These are phyloP conservation scores for Aureobasidium sp. DNA, from an alignment of 2,329 filamentous ascomycete genomes.

Conservation along the genomic window DNA sequence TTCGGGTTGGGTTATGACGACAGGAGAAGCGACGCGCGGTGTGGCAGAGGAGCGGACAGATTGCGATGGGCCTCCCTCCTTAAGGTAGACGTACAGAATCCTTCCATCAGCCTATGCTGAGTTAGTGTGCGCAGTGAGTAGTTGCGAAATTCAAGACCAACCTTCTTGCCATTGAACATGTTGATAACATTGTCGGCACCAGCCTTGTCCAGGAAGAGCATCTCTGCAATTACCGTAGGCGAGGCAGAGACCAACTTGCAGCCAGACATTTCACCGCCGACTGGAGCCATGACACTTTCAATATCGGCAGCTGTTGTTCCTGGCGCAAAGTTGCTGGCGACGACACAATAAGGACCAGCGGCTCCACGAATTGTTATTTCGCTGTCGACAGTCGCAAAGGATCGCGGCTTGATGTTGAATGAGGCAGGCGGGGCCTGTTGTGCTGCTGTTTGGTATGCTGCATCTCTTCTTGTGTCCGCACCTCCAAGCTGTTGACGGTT, in stretches of 20 bases:
- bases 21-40: constrained; percentile 4
- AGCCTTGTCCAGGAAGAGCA: constrained; percentile 63
- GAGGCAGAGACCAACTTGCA: constrained; percentile 60
- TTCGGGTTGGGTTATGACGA: neutral
- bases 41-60: constrained; percentile 14
- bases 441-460: constrained; percentile 2
- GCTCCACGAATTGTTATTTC: constrained; percentile 64
- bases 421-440: constrained; percentile 11
- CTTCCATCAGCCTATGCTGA: constrained; percentile 59
- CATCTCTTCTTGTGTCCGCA: neutral
- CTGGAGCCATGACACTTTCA: constrained; percentile 68
- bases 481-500: neutral
- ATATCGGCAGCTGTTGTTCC: constrained; percentile 78
- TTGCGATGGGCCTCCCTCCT: constrained; percentile 40
- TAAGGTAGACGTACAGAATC: constrained; percentile 64
- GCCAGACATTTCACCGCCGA: constrained; percentile 57
- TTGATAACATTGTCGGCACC: constrained; percentile 67
- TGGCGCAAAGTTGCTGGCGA: constrained; percentile 73
- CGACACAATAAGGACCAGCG: constrained; percentile 57
- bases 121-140: constrained; percentile 1
- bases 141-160: constrained; percentile 31
- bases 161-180: constrained; percentile 71
- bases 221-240: constrained; percentile 69
- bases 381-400: constrained; percentile 12
- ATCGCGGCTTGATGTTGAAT: constrained; percentile 11